A percentile compares a stretch with the other conserved stretches of the same genome.
Conservation (phyloP, 2,329 filamentous ascomycete species). For the Camillea tinctor region DNA sequence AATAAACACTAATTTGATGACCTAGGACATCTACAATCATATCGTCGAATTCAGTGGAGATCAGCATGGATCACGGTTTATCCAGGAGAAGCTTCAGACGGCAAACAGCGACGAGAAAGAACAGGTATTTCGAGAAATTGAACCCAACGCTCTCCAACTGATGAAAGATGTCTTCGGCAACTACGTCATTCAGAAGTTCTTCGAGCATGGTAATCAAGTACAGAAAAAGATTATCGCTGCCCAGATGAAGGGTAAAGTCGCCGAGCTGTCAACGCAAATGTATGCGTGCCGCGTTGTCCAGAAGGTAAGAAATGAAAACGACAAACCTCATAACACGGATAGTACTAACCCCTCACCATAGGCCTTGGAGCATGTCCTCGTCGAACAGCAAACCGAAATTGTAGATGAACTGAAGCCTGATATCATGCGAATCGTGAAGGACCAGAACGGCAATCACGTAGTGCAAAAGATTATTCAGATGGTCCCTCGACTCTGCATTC, state of each 20-base stretch:
- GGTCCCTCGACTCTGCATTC: constrained; percentile 73
- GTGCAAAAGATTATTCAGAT: constrained; percentile 90
- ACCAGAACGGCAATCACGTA: constrained; percentile 94
- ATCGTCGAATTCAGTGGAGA: constrained; percentile 95
- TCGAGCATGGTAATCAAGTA: constrained; percentile 89
- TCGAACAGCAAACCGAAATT: constrained; percentile 85
- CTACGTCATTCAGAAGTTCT: constrained; percentile 97
- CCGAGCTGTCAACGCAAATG: constrained; percentile 78
- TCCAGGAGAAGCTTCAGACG: constrained; percentile 86
- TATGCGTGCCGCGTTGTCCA: constrained; percentile 96
- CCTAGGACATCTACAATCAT: constrained; percentile 75
- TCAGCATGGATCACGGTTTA: constrained; percentile 92
- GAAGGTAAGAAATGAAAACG: constrained; percentile 58
- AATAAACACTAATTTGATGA: constrained; percentile 11
- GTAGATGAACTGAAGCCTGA: constrained; percentile 79
- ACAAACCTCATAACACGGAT: not conserved
- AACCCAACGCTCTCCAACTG: constrained; percentile 77
- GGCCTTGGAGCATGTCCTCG: constrained; percentile 85
- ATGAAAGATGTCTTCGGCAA: constrained; percentile 98
- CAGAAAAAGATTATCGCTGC: constrained; percentile 87
- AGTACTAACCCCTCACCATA: constrained; percentile 37
- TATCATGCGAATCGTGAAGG: constrained; percentile 74
- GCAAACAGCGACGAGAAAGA: constrained; percentile 97
- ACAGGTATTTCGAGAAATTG: constrained; percentile 82
- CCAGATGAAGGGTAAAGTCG: constrained; percentile 83